Base-by-base conservation (phyloP, 805 yeast genomes). In the Sporopachydermia lactativora region DNA sequence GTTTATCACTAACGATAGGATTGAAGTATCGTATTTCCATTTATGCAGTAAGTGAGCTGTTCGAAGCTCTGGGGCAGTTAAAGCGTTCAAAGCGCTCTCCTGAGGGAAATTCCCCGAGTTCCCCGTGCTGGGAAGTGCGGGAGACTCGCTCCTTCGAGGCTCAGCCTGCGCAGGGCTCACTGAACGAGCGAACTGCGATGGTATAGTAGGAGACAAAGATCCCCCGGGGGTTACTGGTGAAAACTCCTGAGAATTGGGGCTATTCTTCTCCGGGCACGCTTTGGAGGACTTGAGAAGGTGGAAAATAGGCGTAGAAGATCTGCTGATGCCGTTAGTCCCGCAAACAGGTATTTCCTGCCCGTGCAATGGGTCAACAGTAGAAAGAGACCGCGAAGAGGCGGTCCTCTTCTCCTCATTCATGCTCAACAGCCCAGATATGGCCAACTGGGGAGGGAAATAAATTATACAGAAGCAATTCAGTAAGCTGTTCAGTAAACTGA, bases 11-110 rank as follows among this genome's bases (percentile, higher is more conserved):
- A 65, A 52, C 3, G 94, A 79, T 4, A 92, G 68, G 14, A 88
- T 77, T 1, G 94, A 78, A 49, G 73, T 76, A 2, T 69, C 60
- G 46, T 75, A 77, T 18, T 72, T 68, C 97, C 97, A 89, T 51
- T 71, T 66, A 55, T 89, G 96, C 2, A 78, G 57, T 24, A 72
- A 52, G 8, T 49, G 38, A 15, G 64, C 65, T 14, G 14, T 18
- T 42, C 44, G 17, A 43, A 34, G 34, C 15, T 35, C 49, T 45
- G 46, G 36, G 44, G 19, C 5, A 41, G 42, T 31, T 47, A 36
- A 37, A 37, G 15, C 36, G n/a, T 15, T 37, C 11, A 6, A 13
- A 11, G 14, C 39, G 19, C 31, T 24, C 13, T 6, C 6, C 6
- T 14, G 37, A n/a, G 13, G 6, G 13, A 13, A 6, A 35, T n/a